Evolutionary conservation across 495 filamentous ascomycete genomes (phyloP).

Genomic region (Letharia columbiana): DNA sequence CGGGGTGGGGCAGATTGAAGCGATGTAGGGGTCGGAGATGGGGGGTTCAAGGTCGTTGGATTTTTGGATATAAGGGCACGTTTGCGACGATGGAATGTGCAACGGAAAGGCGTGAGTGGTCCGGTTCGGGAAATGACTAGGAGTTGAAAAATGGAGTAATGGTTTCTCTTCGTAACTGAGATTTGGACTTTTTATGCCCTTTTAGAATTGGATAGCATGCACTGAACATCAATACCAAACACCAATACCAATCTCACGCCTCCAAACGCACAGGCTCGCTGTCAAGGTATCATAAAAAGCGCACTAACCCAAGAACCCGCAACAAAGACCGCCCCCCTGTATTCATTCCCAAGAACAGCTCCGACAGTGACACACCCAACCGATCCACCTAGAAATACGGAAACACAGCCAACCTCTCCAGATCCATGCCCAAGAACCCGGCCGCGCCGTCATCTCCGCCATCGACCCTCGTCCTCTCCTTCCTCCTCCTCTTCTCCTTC

Average conservation of each 20-base stretch:
- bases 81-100: background rate
- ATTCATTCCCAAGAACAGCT: no score
- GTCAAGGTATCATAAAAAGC: background rate
- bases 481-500: background rate
- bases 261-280: background rate
- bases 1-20: slow-evolving; percentile 9
- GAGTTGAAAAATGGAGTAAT: background rate
- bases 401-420: background rate
- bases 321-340: background rate
- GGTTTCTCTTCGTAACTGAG: background rate
- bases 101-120: background rate
- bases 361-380: background rate
- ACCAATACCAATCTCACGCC: background rate
- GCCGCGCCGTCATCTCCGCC: background rate
- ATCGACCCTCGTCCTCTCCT: background rate
- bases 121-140: background rate
- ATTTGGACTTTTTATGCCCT: background rate
- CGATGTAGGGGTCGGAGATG: background rate
- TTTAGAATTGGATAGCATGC: background rate
- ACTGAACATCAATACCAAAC: background rate
- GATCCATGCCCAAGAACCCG: slow-evolving; percentile 1
- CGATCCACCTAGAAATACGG: background rate
- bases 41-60: background rate
- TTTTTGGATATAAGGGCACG: background rate
- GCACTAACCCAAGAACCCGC: background rate